A percentile compares a stretch with the other conserved stretches of the same genome.
phyloP scores from a whole-genome alignment of 192 early-diverging fungal genomes.

The Diversispora epigaea region DNA sequence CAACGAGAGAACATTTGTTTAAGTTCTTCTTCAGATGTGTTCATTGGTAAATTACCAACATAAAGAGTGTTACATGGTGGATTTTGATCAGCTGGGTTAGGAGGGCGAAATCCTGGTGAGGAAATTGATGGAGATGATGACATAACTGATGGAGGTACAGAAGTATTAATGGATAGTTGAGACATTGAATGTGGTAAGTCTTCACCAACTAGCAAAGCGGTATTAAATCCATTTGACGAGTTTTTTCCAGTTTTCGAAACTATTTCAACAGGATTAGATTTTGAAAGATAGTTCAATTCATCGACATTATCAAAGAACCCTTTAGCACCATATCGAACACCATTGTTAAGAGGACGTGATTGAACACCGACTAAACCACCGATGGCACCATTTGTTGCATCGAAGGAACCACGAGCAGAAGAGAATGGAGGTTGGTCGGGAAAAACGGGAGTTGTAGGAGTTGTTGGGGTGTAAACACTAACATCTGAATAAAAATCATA shows the following conservation, averaged over 20 bases:
- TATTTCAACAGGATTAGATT: constrained; percentile 47
- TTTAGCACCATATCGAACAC: constrained; percentile 40
- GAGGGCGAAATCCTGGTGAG: constrained; percentile 54
- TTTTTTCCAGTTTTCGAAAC: constrained; percentile 15
- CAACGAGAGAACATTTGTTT: constrained; percentile 76
- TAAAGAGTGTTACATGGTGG: constrained; percentile 99
- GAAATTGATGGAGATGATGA: constrained; percentile 40
- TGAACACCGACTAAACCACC: constrained; percentile 38
- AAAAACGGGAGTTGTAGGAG: constrained; percentile 45
- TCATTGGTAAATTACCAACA: constrained; percentile 90
- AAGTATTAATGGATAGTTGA: constrained; percentile 48
- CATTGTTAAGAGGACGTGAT: constrained; percentile 11
- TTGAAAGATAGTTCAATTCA: constrained; percentile 45
- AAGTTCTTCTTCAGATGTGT: constrained; percentile 89
- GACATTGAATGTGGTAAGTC: constrained; percentile 46
- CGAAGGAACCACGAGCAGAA: constrained; percentile 38
- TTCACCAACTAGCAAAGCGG: constrained; percentile 45
- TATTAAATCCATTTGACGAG: constrained; percentile 48
- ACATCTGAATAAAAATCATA: constrained; percentile 57
- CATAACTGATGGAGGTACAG: constrained; percentile 33
- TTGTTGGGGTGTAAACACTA: constrained; percentile 42
- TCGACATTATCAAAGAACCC: constrained; percentile 38
- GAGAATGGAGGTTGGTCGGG: constrained; percentile 41
- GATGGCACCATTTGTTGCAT: constrained; percentile 38
- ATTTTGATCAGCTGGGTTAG: constrained; percentile 84